A percentile compares a stretch with the other conserved stretches of the same genome.
phyloP scores from a whole-genome alignment of 169 alveolate species.

The Hammondia hammondi region DNA sequence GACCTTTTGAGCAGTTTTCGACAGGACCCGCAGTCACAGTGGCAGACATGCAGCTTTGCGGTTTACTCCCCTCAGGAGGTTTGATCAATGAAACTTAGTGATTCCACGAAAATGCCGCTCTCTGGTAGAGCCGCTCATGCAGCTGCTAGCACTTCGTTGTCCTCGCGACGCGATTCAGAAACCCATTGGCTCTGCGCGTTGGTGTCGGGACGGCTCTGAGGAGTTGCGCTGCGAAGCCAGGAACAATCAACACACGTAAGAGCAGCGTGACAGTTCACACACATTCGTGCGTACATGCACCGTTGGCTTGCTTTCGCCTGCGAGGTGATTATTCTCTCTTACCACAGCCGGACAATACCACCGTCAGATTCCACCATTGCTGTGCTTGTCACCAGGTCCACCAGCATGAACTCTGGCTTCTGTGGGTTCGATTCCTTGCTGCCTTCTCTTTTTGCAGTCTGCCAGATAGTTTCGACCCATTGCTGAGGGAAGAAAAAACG shows the following conservation, averaged over 20 bases:
- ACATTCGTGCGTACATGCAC: background rate
- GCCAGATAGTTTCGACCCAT: conserved; percentile 8
- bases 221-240: background rate
- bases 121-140: background rate
- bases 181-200: background rate
- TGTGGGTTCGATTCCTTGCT: background rate
- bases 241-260: background rate
- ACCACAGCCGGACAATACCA: conserved; percentile 1
- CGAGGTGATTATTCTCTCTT: background rate
- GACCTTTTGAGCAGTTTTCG: too few relatives aligned
- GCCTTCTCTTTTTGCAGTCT: background rate
- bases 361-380: conserved; percentile 8
- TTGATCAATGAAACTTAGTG: too few relatives aligned
- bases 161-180: background rate
- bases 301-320: background rate
- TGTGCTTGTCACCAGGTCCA: background rate
- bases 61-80: too few relatives aligned
- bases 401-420: background rate
- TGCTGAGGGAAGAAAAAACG: background rate
- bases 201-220: background rate
- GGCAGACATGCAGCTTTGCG: too few relatives aligned
- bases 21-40: too few relatives aligned
- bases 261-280: background rate
- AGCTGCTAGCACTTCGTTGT: background rate
- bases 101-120: too few relatives aligned